Evolutionary conservation across 1,284 basidiomycete genomes (phyloP).

Genomic region (Schizophyllum commune): DNA sequence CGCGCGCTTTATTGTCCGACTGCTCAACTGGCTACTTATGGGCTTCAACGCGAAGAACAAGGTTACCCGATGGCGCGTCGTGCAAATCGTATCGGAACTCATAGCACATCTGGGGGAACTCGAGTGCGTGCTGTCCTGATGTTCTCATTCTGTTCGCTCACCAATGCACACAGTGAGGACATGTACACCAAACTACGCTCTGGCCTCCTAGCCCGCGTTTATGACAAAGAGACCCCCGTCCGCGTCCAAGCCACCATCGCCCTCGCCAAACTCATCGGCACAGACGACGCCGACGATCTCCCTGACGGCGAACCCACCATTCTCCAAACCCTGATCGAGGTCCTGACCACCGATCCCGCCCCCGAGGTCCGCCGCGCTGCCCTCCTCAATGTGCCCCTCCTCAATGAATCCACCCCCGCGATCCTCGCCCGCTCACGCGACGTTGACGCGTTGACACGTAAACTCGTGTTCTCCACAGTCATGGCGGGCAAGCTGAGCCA

Average conservation of each 20-base stretch:
- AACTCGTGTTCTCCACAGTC: constrained; percentile 71
- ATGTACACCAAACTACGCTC: constrained; percentile 62
- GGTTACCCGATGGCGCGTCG: constrained; percentile 74
- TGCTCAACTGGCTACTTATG: constrained; percentile 71
- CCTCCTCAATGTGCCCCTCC: constrained; percentile 72
- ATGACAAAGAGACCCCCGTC: constrained; percentile 82
- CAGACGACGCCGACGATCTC: constrained; percentile 65
- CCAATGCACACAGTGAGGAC: constrained; percentile 57
- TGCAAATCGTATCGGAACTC: constrained; percentile 72
- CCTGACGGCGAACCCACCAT: constrained; percentile 61
- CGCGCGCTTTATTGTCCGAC: constrained; percentile 57
- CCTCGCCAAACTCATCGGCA: constrained; percentile 76
- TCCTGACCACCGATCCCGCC: constrained; percentile 70
- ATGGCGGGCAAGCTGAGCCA: constrained; percentile 74
- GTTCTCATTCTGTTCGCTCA: constrained; percentile 1
- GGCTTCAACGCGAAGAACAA: constrained; percentile 91
- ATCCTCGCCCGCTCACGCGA: constrained; percentile 84
- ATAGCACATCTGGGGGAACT: constrained; percentile 75
- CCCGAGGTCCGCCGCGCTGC: constrained; percentile 87
- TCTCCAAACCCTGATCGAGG: constrained; percentile 64
- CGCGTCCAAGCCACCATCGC: constrained; percentile 83
- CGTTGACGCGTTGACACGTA: constrained; percentile 76
- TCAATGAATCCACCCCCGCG: constrained; percentile 50
- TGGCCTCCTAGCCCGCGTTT: constrained; percentile 67
- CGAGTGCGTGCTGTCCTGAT: constrained; percentile 52